phyloP scores from a whole-genome alignment of 2,329 filamentous ascomycete genomes.

The Dothistroma pini region DNA sequence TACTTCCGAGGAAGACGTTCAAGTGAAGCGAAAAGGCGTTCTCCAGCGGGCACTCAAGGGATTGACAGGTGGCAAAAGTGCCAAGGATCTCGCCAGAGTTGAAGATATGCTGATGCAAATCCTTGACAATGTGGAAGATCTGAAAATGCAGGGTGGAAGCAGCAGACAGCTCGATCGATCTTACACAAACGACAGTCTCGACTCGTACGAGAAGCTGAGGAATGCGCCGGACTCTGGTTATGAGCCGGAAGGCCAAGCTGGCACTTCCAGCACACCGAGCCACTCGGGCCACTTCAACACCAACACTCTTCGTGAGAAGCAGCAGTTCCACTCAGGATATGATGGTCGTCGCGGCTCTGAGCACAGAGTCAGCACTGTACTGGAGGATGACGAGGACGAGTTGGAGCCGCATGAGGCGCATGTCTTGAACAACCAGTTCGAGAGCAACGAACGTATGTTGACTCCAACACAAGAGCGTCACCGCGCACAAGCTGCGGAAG shows the following conservation, averaged over 20 bases:
- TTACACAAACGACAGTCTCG: constrained; percentile 47
- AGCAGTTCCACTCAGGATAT: constrained; percentile 48
- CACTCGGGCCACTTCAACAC: constrained; percentile 66
- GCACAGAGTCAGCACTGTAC: constrained; percentile 85
- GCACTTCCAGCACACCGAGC: constrained; percentile 68
- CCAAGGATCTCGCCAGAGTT: constrained; percentile 59
- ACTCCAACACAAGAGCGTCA: constrained; percentile 57
- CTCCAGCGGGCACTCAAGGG: constrained; percentile 92
- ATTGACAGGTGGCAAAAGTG: constrained; percentile 73
- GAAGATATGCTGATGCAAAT: constrained; percentile 71
- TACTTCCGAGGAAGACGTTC: constrained; percentile 55
- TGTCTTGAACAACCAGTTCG: constrained; percentile 53
- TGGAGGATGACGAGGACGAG: constrained; percentile 77
- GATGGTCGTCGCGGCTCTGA: constrained; percentile 58
- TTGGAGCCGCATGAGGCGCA: constrained; percentile 58
- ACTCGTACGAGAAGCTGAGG: constrained; percentile 67
- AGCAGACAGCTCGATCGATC: constrained; percentile 25
- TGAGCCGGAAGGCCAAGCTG: constrained; percentile 76
- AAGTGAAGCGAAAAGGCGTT: constrained; percentile 85
- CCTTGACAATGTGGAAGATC: constrained; percentile 79
- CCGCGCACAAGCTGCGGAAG: constrained; percentile 45
- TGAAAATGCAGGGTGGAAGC: constrained; percentile 40
- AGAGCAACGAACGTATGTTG: constrained; percentile 57
- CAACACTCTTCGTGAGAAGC: constrained; percentile 31
- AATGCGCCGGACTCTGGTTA: constrained; percentile 70